A percentile compares a stretch with the other conserved stretches of the same genome.
Conservation (phyloP, 2,329 filamentous ascomycete species). For the Colletotrichum theobromicola region DNA sequence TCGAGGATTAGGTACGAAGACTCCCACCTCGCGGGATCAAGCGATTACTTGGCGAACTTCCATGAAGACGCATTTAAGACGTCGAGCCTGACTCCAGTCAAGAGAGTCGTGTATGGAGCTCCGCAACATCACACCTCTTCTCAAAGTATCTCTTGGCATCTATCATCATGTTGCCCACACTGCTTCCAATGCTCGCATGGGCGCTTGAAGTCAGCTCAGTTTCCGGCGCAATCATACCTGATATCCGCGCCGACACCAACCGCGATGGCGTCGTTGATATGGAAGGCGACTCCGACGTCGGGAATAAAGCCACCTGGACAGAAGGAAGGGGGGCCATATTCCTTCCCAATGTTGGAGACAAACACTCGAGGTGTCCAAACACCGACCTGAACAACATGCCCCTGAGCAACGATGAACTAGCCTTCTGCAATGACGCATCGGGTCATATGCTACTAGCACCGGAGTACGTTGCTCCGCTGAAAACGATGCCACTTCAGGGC, state of each 20-base stretch:
- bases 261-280: neutral
- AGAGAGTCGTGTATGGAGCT: neutral
- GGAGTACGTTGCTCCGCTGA: neutral
- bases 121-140: neutral
- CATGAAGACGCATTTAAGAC: neutral
- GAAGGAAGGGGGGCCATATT: neutral
- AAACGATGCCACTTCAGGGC: neutral
- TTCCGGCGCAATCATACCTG: neutral
- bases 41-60: neutral
- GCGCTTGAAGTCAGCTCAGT: neutral
- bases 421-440: neutral
- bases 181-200: neutral
- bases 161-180: neutral
- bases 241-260: neutral
- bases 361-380: neutral
- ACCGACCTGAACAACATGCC: neutral
- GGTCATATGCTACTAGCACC: neutral
- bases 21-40: neutral
- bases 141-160: neutral
- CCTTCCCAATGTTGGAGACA: neutral
- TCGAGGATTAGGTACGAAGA: neutral
- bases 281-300: neutral
- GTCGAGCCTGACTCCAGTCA: neutral
- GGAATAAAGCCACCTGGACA: neutral
- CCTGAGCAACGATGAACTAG: neutral